Conservation (phyloP, 371 early-diverging fungal genomes). For the Haplosporangium sp. region DNA sequence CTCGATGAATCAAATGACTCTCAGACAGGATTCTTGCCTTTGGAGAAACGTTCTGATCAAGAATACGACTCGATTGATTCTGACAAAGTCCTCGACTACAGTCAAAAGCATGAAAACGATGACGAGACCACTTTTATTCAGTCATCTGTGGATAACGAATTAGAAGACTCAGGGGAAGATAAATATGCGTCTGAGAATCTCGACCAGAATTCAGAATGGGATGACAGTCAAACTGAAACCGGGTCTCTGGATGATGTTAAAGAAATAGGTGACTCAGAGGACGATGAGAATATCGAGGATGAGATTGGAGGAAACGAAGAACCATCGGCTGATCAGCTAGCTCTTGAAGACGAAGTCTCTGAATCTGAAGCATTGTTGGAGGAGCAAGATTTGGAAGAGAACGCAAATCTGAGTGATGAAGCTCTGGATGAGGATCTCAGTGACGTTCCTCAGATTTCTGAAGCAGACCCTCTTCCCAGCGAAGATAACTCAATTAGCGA, state of each 20-base stretch:
- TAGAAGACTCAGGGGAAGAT: background rate
- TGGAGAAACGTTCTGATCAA: background rate
- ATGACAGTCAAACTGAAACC: background rate
- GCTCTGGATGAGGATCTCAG: constrained; percentile 36
- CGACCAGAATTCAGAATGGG: background rate
- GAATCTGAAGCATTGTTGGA: constrained; percentile 34
- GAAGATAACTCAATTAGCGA: constrained; percentile 3
- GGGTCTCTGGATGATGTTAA: background rate
- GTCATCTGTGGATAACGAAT: background rate
- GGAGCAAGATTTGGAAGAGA: constrained; percentile 31
- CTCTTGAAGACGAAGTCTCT: constrained; percentile 30
- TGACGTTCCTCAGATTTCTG: constrained; percentile 11
- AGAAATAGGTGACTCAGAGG: background rate
- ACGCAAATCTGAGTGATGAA: constrained; percentile 20
- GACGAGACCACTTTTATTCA: background rate
- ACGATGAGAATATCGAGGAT: background rate
- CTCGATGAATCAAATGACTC: background rate
- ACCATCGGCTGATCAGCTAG: constrained; percentile 1
- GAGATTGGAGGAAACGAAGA: constrained; percentile 22
- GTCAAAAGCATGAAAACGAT: constrained; percentile 4
- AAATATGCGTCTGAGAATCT: background rate
- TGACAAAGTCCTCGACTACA: background rate
- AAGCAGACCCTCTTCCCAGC: background rate
- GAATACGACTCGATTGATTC: background rate
- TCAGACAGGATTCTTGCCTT: background rate